phyloP scores from a whole-genome alignment of 495 filamentous ascomycete species.

The Penicillium salamii region DNA sequence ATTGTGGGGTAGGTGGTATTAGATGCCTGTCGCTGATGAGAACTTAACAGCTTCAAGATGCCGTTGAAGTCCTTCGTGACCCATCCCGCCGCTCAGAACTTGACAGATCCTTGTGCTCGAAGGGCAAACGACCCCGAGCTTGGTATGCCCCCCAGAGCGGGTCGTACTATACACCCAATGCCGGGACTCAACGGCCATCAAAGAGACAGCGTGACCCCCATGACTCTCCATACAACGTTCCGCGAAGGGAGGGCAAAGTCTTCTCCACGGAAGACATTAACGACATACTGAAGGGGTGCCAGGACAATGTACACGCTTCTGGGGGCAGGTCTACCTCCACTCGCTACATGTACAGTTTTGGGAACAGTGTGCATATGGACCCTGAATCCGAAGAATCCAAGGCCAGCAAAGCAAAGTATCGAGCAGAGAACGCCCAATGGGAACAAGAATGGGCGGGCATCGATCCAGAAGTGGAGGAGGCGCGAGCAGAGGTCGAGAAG shows the following conservation, averaged over 20 bases:
- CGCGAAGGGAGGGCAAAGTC: no score
- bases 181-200: no score
- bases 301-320: no score
- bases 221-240: no score
- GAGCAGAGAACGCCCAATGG: slow-evolving; percentile 14
- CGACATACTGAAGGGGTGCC: no score
- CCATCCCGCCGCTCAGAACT: slow-evolving; percentile 22
- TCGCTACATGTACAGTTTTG: slow-evolving; percentile 31
- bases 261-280: no score
- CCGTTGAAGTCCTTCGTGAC: slow-evolving; percentile 39
- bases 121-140: neutral
- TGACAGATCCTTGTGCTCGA: slow-evolving; percentile 12
- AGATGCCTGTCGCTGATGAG: neutral
- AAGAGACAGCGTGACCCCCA: no score
- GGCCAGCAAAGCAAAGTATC: slow-evolving; percentile 17
- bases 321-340: neutral
- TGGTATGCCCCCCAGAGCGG: neutral
- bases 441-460: slow-evolving; percentile 8
- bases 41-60: slow-evolving; percentile 33
- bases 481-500: slow-evolving; percentile 10
- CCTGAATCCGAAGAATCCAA: slow-evolving; percentile 20
- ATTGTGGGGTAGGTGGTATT: no score
- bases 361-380: slow-evolving; percentile 35
- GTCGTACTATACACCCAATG: no score
- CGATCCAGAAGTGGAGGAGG: slow-evolving; percentile 11